Percentiles rank a stretch among this genome's conserved stretches.
phyloP scores from a whole-genome alignment of 306 rosid genomes.

The Dryas alaskensis region DNA sequence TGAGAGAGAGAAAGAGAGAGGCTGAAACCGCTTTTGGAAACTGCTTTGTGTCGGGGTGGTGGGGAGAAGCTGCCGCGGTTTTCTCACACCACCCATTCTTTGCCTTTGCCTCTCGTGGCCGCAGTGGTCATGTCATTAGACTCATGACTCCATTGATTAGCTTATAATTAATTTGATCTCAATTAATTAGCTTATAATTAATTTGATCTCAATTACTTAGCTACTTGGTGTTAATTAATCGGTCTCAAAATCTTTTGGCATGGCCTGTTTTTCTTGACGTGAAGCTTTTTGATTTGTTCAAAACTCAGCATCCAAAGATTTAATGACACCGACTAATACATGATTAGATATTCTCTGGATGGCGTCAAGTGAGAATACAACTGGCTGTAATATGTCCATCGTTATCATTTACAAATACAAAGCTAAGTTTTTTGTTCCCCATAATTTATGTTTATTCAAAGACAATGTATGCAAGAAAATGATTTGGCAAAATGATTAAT shows the following conservation, averaged over 20 bases:
- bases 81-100: constrained; percentile 35
- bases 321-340: neutral
- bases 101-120: constrained; percentile 55
- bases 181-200: neutral
- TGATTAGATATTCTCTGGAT: neutral
- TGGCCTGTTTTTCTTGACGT: neutral
- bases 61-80: constrained; percentile 65
- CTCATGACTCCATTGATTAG: neutral
- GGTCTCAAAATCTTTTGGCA: neutral
- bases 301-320: neutral
- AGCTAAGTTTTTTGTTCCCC: neutral
- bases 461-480: no score
- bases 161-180: neutral
- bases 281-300: neutral
- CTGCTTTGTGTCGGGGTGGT: constrained; percentile 61
- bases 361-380: neutral
- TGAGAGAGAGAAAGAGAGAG: constrained; percentile 15
- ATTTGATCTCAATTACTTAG: neutral
- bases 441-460: no score
- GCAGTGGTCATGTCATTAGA: constrained; percentile 16
- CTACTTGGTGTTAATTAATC: neutral
- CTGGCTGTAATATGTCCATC: neutral
- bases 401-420: neutral
- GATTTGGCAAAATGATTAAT: no score
- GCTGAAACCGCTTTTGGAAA: constrained; percentile 25